These are phyloP conservation scores for Trichoderma citrinoviride DNA, from an alignment of 2,329 filamentous ascomycete genomes.

Conservation along the genomic window DNA sequence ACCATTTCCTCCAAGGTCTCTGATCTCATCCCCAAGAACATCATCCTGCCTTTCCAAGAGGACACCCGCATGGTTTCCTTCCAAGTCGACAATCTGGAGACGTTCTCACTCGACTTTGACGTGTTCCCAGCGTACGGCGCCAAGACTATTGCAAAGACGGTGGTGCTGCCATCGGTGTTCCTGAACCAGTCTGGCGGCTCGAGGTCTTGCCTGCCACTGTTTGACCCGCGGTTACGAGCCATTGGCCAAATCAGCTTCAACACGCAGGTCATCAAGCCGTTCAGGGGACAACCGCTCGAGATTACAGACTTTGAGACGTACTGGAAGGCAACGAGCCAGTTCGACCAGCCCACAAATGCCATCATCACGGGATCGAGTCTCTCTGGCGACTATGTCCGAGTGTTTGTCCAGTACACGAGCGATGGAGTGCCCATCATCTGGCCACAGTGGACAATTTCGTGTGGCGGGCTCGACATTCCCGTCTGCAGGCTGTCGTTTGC, in stretches of 20 bases:
- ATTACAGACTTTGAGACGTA: slow-evolving; percentile 99
- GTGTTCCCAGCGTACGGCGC: slow-evolving; percentile 97
- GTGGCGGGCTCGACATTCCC: slow-evolving; percentile 75
- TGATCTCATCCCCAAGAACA: slow-evolving; percentile 92
- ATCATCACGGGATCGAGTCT: slow-evolving; percentile 93
- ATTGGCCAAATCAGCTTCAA: slow-evolving; percentile 94
- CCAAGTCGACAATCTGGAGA: slow-evolving; percentile 89
- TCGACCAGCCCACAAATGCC: slow-evolving; percentile 75
- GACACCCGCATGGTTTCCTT: slow-evolving; percentile 92
- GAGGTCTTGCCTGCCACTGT: slow-evolving; percentile 80
- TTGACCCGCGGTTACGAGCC: slow-evolving; percentile 84
- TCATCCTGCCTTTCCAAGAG: slow-evolving; percentile 93
- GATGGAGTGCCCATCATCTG: slow-evolving; percentile 86
- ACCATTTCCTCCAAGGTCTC: slow-evolving; percentile 97
- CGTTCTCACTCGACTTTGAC: slow-evolving; percentile 94
- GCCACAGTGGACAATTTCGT: slow-evolving; percentile 76
- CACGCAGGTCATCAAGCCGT: slow-evolving; percentile 95
- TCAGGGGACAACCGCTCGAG: slow-evolving; percentile 85
- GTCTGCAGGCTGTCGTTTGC: slow-evolving; percentile 73
- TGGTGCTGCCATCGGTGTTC: slow-evolving; percentile 86
- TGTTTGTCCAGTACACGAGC: slow-evolving; percentile 88
- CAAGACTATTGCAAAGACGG: slow-evolving; percentile 94
- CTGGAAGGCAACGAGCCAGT: slow-evolving; percentile 96
- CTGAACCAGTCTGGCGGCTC: slow-evolving; percentile 70
- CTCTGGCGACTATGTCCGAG: slow-evolving; percentile 88